phyloP scores from a whole-genome alignment of 2,329 filamentous ascomycete species.

The Colletotrichum falcatum region DNA sequence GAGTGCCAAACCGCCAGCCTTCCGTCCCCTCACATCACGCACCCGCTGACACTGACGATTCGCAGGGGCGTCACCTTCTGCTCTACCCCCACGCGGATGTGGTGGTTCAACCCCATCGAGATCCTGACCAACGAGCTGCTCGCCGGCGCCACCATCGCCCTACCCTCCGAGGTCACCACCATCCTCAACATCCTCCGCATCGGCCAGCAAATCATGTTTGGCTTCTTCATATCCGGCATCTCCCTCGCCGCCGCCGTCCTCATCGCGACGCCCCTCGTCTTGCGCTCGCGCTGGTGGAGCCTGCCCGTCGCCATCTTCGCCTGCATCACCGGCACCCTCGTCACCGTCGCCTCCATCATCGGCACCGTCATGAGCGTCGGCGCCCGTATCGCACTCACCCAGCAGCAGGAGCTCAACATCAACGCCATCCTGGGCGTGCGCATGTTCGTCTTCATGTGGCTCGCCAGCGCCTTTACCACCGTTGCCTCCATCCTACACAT shows the following conservation, averaged over 20 bases:
- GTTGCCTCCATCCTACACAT: conserved; percentile 80
- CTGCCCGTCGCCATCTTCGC: conserved; percentile 76
- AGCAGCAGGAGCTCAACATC: conserved; percentile 82
- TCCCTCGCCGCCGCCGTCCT: conserved; percentile 80
- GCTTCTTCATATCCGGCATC: conserved; percentile 80
- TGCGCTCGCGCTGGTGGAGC: conserved; percentile 69
- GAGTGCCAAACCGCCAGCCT: conserved; percentile 43
- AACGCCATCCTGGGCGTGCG: conserved; percentile 73
- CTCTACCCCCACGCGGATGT: conserved; percentile 76
- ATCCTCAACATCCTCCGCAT: conserved; percentile 80
- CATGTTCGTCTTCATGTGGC: conserved; percentile 94
- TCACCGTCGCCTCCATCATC: conserved; percentile 77
- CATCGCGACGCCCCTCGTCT: conserved; percentile 69
- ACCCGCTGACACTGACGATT: conserved; percentile 61
- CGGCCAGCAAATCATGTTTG: conserved; percentile 89
- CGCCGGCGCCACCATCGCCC: conserved; percentile 82
- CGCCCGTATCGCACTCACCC: conserved; percentile 80
- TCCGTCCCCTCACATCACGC: conserved; percentile 52
- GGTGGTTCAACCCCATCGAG: conserved; percentile 91
- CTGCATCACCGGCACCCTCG: conserved; percentile 74
- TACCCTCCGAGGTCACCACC: conserved; percentile 79
- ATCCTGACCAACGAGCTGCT: conserved; percentile 86
- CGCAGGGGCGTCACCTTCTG: conserved; percentile 79
- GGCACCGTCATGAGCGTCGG: conserved; percentile 88
- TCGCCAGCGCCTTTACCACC: conserved; percentile 74